Base-by-base conservation (phyloP, 2,329 filamentous ascomycete species). In the Helotiales sp. region DNA sequence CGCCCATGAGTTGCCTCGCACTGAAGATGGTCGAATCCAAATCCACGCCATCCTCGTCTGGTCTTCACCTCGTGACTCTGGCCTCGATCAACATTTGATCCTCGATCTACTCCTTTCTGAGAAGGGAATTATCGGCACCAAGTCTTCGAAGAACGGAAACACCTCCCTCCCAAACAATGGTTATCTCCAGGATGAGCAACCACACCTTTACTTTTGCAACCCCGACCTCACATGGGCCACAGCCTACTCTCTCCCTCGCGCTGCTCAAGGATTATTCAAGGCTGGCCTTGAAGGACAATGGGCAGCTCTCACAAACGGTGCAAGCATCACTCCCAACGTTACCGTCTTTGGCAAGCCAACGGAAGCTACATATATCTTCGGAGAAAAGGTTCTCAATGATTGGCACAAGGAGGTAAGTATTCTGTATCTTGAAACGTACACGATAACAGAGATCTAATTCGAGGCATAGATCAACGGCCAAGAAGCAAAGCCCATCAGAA, bases 101-200 rank as follows among this genome's bases (percentile, higher is more conserved):
- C 82, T 89, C 72, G 87, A 90, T 68, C 77, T 89, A 54, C 77
- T 89, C 49, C 81, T 84, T 34, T 82, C 82, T 42, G 80, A 89
- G 73, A 81, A 89, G 67, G 88, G 88, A 60, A 79, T 79, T 50
- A 74, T 89, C 44, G 76, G 79, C 62, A 90, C 87, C 51, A 75
- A 80, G 44, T 83, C 86, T 59, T n/a, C 49, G 8, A 50, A 53
- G 24, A 57, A 57, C 29, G 44, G 44, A 7, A 57, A 49, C 31
- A 19, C 48, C 13, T 30, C 33, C 15, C 34, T 52, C 7, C 55
- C 50, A 9, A 57, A 57, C 81, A 83, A 73, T 12, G 55, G 55
- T 2, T 57, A 48, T 30, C 55, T 57, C n/a, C 55, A 57, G 19
- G 40, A 47, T 29, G 49, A 40, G 5, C 55, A 57, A 29, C 55